phyloP scores from a whole-genome alignment of 2,329 filamentous ascomycete species.

The Verticillium nonalfalfae region DNA sequence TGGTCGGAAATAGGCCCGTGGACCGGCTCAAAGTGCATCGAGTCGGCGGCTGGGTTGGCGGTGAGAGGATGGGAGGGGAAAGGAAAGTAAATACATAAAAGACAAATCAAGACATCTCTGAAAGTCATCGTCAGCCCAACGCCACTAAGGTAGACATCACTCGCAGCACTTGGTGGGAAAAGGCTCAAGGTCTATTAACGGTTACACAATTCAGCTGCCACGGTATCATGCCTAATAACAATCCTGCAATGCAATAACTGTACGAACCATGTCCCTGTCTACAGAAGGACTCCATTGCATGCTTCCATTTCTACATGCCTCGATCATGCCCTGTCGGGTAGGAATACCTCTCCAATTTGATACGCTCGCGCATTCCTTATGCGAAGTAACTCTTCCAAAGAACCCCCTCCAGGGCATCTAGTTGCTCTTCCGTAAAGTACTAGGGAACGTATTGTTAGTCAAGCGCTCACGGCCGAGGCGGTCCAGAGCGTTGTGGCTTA shows the following conservation, averaged over 20 bases:
- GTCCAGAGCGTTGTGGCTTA: slow-evolving; percentile 35
- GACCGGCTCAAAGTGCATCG: too few species aligned
- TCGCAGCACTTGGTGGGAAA: not conserved
- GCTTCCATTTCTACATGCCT: not conserved
- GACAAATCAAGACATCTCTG: too few species aligned
- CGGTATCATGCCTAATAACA: not conserved
- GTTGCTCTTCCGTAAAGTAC: slow-evolving; percentile 84
- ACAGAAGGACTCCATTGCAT: not conserved
- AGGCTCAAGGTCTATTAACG: not conserved
- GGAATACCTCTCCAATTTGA: not conserved
- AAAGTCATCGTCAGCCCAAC: too few species aligned
- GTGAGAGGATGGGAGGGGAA: too few species aligned
- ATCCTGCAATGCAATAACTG: not conserved
- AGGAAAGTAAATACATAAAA: too few species aligned
- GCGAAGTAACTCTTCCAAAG: slow-evolving; percentile 99
- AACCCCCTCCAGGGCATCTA: slow-evolving; percentile 93
- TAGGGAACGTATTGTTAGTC: slow-evolving; percentile 28
- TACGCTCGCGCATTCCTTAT: slow-evolving; percentile 29
- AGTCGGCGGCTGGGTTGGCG: too few species aligned
- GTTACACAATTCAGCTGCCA: not conserved
- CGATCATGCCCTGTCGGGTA: too few species aligned
- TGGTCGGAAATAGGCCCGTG: not conserved
- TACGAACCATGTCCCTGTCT: not conserved
- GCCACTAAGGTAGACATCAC: too few species aligned
- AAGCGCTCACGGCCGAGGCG: not conserved